Percentiles rank a stretch among this genome's conserved stretches.
Evolutionary conservation across 805 yeast genomes (phyloP).

Genomic region (Candida adriatica): DNA sequence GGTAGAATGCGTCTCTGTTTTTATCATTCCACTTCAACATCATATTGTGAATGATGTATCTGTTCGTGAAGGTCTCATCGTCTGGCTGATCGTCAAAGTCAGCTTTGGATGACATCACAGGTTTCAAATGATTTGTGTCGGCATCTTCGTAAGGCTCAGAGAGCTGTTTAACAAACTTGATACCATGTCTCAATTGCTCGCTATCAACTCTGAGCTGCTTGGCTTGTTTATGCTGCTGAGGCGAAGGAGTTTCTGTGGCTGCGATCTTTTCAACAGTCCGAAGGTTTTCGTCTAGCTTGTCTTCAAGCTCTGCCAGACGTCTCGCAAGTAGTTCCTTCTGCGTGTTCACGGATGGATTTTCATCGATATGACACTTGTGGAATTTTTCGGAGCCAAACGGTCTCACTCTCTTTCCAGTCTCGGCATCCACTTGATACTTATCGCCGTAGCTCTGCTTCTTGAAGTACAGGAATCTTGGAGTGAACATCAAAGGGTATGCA

Average conservation of each 20-base stretch:
- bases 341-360: conserved; percentile 36
- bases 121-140: conserved; percentile 2
- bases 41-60: conserved; percentile 67
- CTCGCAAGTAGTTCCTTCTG: conserved; percentile 32
- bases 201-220: conserved; percentile 19
- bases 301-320: conserved; percentile 12
- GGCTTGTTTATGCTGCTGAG: conserved; percentile 7
- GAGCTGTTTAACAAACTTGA: conserved; percentile 14
- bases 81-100: conserved; percentile 10
- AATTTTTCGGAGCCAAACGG: conserved; percentile 50
- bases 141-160: conserved; percentile 7
- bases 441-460: conserved; percentile 52
- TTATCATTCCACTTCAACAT: conserved; percentile 73
- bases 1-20: conserved; percentile 55
- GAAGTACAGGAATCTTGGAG: conserved; percentile 65
- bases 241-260: conserved; percentile 19
- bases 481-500: conserved; percentile 54
- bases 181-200: conserved; percentile 18
- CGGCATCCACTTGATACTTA: conserved; percentile 32
- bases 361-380: conserved; percentile 47
- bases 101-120: conserved; percentile 9
- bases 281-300: conserved; percentile 29
- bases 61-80: conserved; percentile 33
- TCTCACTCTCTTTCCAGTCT: conserved; percentile 25
- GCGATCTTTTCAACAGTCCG: conserved; percentile 19